Base-by-base conservation (phyloP, 768 basidiomycete species). In the Lentinula lateritia region DNA sequence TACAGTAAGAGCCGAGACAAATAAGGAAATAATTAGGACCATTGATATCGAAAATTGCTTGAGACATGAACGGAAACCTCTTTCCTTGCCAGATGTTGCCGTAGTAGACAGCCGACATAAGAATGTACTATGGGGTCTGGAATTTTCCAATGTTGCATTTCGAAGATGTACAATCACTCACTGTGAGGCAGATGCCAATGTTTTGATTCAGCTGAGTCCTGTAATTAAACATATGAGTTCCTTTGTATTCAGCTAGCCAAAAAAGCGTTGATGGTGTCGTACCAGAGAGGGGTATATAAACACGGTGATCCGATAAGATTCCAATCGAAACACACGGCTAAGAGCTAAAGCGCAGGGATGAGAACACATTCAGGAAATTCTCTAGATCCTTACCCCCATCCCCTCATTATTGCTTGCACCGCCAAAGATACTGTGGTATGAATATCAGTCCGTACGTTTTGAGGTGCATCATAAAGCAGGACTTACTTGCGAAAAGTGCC, bases 371-470 rank as follows among this genome's bases (percentile, higher is more conserved):
- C 53, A 5, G 15, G 39, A 15, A 23, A 62, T 20, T 46, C 32
- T 42, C 20, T 28, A 41, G 28, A 18, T 45, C 42, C 59, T n/a
- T 48, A 62, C 56, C 42, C 59, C 53, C 64, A 70, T 65, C 35
- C 75, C 75, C 63, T 76, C 75, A 67, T 76, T 76, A 62, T 72
- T 73, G 53, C 67, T 66, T 34, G 71, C 70, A 41, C 75, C 74
- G 34, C 75, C 75, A 60, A 77, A 77, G 58, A 77, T 66, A 64
- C 56, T 58, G 35, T 23, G 3, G 9, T 52, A 39, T 36, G 5
- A 41, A 16, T 20, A 54, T 35, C n/a, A 36, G 9, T 38, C n/a
- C 12, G 20, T 39, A 18, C 10, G 9, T 1, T 35, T 52, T 28
- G 2, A 52, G 52, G 16, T 35, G 36, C 15, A 2, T 0, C 5